These are phyloP conservation scores for Trichoderma virens DNA, from an alignment of 495 filamentous ascomycete genomes.

Conservation along the genomic window DNA sequence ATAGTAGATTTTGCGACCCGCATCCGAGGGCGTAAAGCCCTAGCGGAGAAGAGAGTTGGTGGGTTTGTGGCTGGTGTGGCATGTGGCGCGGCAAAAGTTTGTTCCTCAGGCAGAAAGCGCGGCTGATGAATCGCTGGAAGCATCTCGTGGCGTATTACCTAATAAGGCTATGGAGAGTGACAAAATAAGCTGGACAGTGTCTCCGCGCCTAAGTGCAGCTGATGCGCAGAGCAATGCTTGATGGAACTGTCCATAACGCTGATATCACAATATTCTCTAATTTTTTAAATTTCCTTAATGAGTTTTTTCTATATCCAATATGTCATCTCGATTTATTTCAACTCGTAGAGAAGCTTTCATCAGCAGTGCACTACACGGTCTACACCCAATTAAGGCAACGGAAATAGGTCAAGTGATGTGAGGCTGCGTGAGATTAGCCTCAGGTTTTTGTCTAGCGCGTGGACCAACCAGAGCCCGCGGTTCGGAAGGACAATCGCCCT, in stretches of 20 bases:
- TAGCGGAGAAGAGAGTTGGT: neutral
- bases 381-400: no score
- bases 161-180: neutral
- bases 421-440: slow-evolving; percentile 8
- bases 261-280: no score
- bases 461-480: slow-evolving; percentile 3
- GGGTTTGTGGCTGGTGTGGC: slow-evolving; percentile 7
- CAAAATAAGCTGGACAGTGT: neutral
- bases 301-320: no score
- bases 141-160: neutral
- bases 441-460: neutral
- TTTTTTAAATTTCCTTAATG: no score
- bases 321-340: no score
- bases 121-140: neutral
- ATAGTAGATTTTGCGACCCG: slow-evolving; percentile 8
- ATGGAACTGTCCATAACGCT: no score
- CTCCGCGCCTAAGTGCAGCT: neutral
- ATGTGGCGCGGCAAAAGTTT: neutral
- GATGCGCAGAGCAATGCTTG: neutral
- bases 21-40: slow-evolving; percentile 11
- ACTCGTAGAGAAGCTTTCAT: neutral
- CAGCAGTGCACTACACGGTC: neutral
- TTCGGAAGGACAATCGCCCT: neutral
- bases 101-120: neutral
- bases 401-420: neutral